A percentile compares a stretch with the other conserved stretches of the same genome.
Conservation (phyloP, 2,329 filamentous ascomycete genomes). For the Ustulina deusta region DNA sequence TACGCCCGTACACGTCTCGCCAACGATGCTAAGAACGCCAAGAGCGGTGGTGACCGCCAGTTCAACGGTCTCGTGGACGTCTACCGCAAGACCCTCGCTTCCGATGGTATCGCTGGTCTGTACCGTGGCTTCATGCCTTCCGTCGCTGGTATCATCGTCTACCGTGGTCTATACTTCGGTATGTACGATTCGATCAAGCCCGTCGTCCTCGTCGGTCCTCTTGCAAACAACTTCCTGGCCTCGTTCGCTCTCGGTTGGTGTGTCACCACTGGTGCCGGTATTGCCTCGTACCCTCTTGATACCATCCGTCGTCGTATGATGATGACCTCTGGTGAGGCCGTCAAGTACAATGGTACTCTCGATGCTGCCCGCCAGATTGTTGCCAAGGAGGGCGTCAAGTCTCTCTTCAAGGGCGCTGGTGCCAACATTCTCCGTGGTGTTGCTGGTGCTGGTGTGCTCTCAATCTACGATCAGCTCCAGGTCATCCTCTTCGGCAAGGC, state of each 20-base stretch:
- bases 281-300: constrained; percentile 99
- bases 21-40: constrained; percentile 99
- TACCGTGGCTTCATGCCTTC: constrained; percentile 99
- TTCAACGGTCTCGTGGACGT: constrained; percentile 99
- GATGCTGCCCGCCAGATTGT: constrained; percentile 97
- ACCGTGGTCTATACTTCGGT: constrained; percentile 99
- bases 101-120: constrained; percentile 98
- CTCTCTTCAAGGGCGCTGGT: constrained; percentile 99
- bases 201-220: constrained; percentile 88
- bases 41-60: constrained; percentile 96
- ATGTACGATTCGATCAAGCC: constrained; percentile 99
- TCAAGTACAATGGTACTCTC: constrained; percentile 98
- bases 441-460: constrained; percentile 99
- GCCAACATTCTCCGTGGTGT: constrained; percentile 99
- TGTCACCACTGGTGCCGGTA: constrained; percentile 99
- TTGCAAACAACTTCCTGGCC: constrained; percentile 99
- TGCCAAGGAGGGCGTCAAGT: constrained; percentile 96
- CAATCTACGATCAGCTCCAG: constrained; percentile 99
- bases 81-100: constrained; percentile 99
- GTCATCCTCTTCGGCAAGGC: constrained; percentile 99
- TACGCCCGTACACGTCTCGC: constrained; percentile 99
- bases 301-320: constrained; percentile 99
- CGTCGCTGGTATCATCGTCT: constrained; percentile 98
- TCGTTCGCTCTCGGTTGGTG: constrained; percentile 98
- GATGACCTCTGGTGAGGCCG: constrained; percentile 98